Evolutionary conservation across 208 protist species (phyloP).

Genomic region (Leishmania major): DNA sequence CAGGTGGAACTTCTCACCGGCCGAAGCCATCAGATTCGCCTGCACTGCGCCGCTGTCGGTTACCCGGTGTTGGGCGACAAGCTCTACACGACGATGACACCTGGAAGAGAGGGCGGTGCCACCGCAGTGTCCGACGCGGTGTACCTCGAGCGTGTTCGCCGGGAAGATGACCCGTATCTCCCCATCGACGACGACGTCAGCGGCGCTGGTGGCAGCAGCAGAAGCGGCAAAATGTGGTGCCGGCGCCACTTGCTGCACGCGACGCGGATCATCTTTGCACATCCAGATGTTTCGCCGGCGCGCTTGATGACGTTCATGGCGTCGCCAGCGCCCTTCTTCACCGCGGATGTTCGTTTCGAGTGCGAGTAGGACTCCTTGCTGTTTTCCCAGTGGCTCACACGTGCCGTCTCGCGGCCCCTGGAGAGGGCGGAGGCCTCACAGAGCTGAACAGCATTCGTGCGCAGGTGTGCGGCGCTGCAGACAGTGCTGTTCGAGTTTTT

Average conservation of each 20-base stretch:
- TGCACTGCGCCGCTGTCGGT: constrained; percentile 77
- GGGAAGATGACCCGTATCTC: constrained; percentile 16
- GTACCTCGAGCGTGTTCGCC: constrained; percentile 61
- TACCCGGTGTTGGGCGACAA: constrained; percentile 87
- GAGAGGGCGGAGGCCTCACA: neutral
- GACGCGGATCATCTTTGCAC: constrained; percentile 45
- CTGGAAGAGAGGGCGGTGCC: constrained; percentile 33
- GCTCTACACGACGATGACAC: constrained; percentile 65
- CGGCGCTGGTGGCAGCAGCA: neutral
- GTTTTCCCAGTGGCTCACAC: constrained; percentile 1
- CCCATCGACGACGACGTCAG: neutral
- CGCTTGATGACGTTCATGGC: constrained; percentile 32
- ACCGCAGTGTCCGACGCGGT: constrained; percentile 60
- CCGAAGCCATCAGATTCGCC: constrained; percentile 88
- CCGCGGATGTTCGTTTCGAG: constrained; percentile 35
- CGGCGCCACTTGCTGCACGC: constrained; percentile 78
- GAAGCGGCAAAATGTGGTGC: constrained; percentile 15
- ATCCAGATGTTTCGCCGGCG: constrained; percentile 28
- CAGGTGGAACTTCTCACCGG: constrained; percentile 77
- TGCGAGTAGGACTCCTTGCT: neutral
- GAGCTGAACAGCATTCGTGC: neutral
- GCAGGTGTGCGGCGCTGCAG: neutral
- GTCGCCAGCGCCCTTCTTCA: constrained; percentile 46
- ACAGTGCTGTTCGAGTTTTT: neutral
- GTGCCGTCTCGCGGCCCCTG: neutral